A percentile compares a stretch with the other conserved stretches of the same genome.
These are phyloP conservation scores for Dioscorea cayenensis DNA, from an alignment of 116 monocot species.

Conservation along the genomic window DNA sequence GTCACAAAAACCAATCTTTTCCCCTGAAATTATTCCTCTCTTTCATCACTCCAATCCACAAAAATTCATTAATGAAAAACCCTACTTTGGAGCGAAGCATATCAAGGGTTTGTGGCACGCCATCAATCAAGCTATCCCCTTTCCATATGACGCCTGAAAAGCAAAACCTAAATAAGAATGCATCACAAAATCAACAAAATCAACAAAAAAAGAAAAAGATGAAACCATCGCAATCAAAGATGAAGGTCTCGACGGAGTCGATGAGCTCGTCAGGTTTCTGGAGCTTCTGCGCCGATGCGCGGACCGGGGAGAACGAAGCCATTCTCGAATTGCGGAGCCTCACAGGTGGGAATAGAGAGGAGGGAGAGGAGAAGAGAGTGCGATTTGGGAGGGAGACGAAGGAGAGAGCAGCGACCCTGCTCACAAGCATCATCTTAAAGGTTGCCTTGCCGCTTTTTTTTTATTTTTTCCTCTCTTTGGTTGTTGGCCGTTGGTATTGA, in stretches of 20 bases:
- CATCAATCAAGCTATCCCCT: conserved; percentile 86
- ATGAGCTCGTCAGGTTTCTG: conserved; percentile 67
- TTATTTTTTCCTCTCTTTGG: background rate
- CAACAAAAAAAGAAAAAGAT: background rate
- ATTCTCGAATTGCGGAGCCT: conserved; percentile 7
- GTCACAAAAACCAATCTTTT: conserved; percentile 94
- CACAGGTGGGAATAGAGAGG: background rate
- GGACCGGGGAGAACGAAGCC: conserved; percentile 14
- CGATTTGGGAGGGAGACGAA: background rate
- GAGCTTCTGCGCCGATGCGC: conserved; percentile 42
- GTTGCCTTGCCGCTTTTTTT: background rate
- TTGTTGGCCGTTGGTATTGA: background rate
- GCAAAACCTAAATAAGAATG: background rate
- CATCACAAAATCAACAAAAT: background rate
- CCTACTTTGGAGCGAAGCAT: conserved; percentile 74
- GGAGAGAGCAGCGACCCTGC: conserved; percentile 1
- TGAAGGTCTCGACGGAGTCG: conserved; percentile 93
- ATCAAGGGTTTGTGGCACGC: conserved; percentile 82
- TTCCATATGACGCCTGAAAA: conserved; percentile 93
- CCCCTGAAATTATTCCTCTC: conserved; percentile 36
- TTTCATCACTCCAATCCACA: background rate
- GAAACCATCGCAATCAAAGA: conserved; percentile 87
- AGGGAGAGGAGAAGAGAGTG: background rate
- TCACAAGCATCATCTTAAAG: conserved; percentile 4
- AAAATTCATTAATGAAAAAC: background rate